Evolutionary conservation across 305 asterid genomes (phyloP).

Genomic region (Caryopteris hybrid): DNA sequence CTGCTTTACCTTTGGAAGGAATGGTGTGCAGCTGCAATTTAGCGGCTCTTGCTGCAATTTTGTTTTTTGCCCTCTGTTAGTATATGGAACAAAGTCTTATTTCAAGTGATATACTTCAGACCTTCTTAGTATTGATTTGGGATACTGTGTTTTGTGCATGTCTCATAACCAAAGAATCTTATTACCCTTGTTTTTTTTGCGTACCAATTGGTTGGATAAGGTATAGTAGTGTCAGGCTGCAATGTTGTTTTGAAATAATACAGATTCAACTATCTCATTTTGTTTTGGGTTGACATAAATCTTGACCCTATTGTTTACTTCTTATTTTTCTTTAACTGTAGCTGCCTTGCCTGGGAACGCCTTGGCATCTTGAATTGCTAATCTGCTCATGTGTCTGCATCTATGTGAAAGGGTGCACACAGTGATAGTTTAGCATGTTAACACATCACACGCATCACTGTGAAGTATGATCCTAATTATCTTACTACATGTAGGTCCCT

Average conservation of each 20-base stretch:
- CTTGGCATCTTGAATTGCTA: not conserved
- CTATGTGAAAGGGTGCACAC: not conserved
- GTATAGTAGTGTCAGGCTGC: not conserved
- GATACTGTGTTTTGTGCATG: not conserved
- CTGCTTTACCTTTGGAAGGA: constrained; percentile 2
- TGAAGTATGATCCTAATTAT: not conserved
- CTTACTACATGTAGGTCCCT: constrained; percentile 50
- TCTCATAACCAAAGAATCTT: not conserved
- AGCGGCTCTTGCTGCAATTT: too few species aligned
- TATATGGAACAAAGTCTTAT: not conserved
- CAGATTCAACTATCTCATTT: not conserved
- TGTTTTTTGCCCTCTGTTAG: not conserved
- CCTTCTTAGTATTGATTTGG: not conserved
- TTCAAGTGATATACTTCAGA: not conserved
- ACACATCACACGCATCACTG: constrained; percentile 8
- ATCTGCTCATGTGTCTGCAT: constrained; percentile 1
- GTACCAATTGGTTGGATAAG: not conserved
- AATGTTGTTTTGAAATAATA: not conserved
- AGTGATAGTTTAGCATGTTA: constrained; percentile 4
- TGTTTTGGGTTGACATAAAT: not conserved
- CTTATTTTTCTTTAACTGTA: not conserved
- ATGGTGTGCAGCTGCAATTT: not conserved
- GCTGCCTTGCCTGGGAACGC: constrained; percentile 1
- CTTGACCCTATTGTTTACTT: not conserved
- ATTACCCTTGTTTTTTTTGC: not conserved